These are phyloP conservation scores for Millerozyma miso DNA, from an alignment of 805 yeast species.

Conservation along the genomic window DNA sequence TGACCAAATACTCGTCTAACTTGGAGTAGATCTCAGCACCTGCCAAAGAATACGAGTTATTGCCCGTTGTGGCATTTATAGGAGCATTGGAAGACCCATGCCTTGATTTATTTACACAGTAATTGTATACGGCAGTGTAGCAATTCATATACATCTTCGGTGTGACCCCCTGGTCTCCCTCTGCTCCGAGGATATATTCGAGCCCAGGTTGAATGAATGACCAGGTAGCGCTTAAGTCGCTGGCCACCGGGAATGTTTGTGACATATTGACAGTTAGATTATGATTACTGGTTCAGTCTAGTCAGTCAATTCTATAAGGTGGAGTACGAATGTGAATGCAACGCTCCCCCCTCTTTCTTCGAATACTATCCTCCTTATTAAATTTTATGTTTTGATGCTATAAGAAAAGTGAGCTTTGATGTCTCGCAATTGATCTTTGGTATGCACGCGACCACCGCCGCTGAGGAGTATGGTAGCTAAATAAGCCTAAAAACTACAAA, in stretches of 20 bases:
- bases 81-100: conserved; percentile 12
- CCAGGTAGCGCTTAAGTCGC: conserved; percentile 72
- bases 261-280: not conserved
- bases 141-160: conserved; percentile 79
- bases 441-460: not conserved
- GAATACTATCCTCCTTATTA: not conserved
- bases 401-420: not conserved
- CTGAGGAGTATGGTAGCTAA: too few relatives aligned
- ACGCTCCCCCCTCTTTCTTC: not conserved
- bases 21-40: conserved; percentile 87
- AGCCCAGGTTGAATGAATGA: conserved; percentile 72
- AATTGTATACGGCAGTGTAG: conserved; percentile 89
- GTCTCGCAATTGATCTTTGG: not conserved
- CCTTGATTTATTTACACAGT: conserved; percentile 78
- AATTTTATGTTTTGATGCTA: not conserved
- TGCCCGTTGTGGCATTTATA: conserved; percentile 12
- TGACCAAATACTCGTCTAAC: conserved; percentile 60
- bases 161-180: conserved; percentile 62
- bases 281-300: not conserved
- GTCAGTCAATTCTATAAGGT: not conserved
- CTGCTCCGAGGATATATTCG: conserved; percentile 63
- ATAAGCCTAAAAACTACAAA: too few relatives aligned
- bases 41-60: conserved; percentile 50
- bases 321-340: not conserved
- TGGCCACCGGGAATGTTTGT: conserved; percentile 46